Percentiles rank a stretch among this genome's conserved stretches.
Evolutionary conservation across 768 basidiomycete species (phyloP).

Genomic region (Daedaleopsis sinensis): DNA sequence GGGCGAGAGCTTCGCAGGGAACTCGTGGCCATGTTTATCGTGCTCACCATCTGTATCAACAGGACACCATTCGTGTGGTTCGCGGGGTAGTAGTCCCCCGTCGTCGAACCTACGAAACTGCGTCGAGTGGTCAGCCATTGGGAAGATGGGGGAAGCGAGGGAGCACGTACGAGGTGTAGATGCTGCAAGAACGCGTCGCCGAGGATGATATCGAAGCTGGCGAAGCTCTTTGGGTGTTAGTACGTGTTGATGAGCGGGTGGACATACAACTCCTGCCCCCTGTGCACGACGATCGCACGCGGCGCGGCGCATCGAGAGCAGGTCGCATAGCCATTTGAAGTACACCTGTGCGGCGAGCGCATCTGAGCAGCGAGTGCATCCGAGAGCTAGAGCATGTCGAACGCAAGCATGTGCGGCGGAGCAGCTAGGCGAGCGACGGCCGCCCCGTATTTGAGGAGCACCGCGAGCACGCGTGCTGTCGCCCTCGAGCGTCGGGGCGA

Average conservation of each 20-base stretch:
- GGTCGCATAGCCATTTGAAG: too few species aligned
- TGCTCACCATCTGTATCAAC: conserved; percentile 36
- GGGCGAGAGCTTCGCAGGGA: conserved; percentile 3
- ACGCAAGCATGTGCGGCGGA: too few species aligned
- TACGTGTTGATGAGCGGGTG: conserved; percentile 22
- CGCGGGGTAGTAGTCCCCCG: conserved; percentile 16
- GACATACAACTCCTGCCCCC: too few species aligned
- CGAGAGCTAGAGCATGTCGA: too few species aligned
- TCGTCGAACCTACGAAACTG: conserved; percentile 29
- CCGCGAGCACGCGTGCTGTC: too few species aligned
- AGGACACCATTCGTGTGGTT: conserved; percentile 28
- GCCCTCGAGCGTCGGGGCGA: too few species aligned
- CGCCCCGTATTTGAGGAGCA: too few species aligned
- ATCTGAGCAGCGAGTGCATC: too few species aligned
- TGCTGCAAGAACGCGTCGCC: conserved; percentile 40
- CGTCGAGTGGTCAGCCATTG: not conserved
- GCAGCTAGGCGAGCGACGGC: too few species aligned
- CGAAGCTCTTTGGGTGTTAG: conserved; percentile 17
- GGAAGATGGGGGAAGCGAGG: not conserved
- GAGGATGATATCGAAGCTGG: conserved; percentile 34
- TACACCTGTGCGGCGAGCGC: too few species aligned
- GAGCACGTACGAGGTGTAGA: conserved; percentile 34
- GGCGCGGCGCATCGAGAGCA: too few species aligned
- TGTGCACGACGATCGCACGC: too few species aligned
- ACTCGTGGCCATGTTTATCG: conserved; percentile 21